Evolutionary conservation across 208 protist genomes (phyloP), one percentile per base, ranked within the genome.

Genomic region (Tritrichomonas musculus): DNA sequence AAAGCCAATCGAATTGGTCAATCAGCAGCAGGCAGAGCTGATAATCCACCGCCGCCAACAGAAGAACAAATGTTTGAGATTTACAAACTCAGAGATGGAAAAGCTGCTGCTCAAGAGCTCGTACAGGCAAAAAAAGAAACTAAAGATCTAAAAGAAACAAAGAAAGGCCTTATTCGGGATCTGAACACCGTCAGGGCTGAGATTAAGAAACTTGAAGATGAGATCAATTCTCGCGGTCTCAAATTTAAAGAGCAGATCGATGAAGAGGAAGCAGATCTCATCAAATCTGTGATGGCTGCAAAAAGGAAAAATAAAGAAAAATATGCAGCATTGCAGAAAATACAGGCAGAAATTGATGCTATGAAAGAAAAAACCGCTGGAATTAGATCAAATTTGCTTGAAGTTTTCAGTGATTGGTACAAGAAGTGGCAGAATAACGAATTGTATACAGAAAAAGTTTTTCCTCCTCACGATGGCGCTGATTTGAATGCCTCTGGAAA

Each of bases 51-150:
- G 9, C 41, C 27, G n/a, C 77, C 77, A 20, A 88, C 77, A 22
- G n/a, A 88, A 30, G 77, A 88, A 30, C 77, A 88, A 57, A 25
- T 88, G 20, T 88, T 88, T 30, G 77, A 88, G 30, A 88, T 88
- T 39, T 88, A 57, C 47, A 88, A 88, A 39, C 22, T 88, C 0
- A 49, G 77, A 30, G 77, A 88, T 57, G 77, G 77, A 20, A 88
- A 88, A 39, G 1, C 41, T 39, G 14, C 25, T 41, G 47, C 77
- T 3, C n/a, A 13, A 57, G 77, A 88, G n/a, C 47, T 88, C 5
- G 39, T 60, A 39, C 14, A 88, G 39, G 47, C 41, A 2, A 88
- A 88, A 49, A 53, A 57, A n/a, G 47, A 44, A n/a, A 57, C 77
- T 20, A 88, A 88, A 50, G 13, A 25, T 22, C n/a, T 88, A 2